phyloP scores from a whole-genome alignment of 768 basidiomycete genomes.

The Xerocomellus amylosporus region DNA sequence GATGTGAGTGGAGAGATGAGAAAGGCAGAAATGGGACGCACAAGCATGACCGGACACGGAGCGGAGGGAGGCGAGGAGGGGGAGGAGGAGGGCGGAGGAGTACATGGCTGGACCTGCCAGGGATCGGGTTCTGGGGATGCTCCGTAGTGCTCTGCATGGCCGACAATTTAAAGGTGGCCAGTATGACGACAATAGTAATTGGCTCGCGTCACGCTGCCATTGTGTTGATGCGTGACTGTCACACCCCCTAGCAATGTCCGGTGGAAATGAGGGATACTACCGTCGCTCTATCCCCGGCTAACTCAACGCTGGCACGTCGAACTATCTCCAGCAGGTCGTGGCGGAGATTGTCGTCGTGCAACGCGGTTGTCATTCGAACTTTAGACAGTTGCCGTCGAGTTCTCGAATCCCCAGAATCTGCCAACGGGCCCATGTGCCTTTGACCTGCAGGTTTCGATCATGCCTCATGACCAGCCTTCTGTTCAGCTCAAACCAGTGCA shows the following conservation, averaged over 20 bases:
- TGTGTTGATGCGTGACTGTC: constrained; percentile 8
- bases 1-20: neutral
- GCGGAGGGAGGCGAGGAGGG: neutral
- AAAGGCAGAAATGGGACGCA: constrained; percentile 1
- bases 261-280: neutral
- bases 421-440: constrained; percentile 1
- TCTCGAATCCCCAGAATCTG: constrained; percentile 5
- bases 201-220: constrained; percentile 9
- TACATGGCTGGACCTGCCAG: constrained; percentile 25
- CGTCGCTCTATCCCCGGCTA: neutral
- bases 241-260: constrained; percentile 2
- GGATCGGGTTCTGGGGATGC: too few species aligned
- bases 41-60: constrained; percentile 18
- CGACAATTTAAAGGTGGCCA: neutral
- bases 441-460: constrained; percentile 1
- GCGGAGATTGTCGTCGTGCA: constrained; percentile 21
- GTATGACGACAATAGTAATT: neutral
- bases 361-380: neutral
- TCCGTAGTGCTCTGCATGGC: too few species aligned
- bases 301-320: too few species aligned
- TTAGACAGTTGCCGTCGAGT: neutral
- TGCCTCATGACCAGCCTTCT: constrained; percentile 16
- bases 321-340: neutral
- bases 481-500: constrained; percentile 15
- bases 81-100: neutral